phyloP scores from a whole-genome alignment of 1,284 basidiomycete genomes.

The Trichosporon ovoides region DNA sequence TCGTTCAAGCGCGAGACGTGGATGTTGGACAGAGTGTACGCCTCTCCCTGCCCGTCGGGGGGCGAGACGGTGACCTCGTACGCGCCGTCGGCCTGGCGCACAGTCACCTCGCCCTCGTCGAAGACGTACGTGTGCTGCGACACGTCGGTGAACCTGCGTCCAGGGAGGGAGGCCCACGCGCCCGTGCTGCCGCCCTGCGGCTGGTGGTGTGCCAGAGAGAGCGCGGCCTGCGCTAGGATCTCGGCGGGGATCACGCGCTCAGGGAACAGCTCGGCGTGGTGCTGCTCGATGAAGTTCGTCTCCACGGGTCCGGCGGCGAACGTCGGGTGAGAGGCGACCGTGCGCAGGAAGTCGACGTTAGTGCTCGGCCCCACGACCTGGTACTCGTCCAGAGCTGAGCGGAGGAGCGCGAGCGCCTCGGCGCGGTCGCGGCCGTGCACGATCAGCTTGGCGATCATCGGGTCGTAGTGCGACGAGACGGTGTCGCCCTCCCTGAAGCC shows the following conservation, averaged over 20 bases:
- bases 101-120: conserved; percentile 27
- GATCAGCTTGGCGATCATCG: conserved; percentile 67
- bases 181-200: conserved; percentile 19
- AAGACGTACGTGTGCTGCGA: conserved; percentile 24
- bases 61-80: conserved; percentile 22
- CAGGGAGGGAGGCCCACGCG: conserved; percentile 61
- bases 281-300: conserved; percentile 76
- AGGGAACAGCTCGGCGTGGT: conserved; percentile 70
- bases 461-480: conserved; percentile 89
- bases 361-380: conserved; percentile 85
- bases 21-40: conserved; percentile 11
- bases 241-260: conserved; percentile 57
- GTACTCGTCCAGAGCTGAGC: conserved; percentile 77
- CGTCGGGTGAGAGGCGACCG: conserved; percentile 66
- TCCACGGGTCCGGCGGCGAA: conserved; percentile 81
- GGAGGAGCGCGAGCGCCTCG: conserved; percentile 73
- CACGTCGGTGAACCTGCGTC: conserved; percentile 63
- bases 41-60: conserved; percentile 4
- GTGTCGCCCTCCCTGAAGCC: conserved; percentile 80
- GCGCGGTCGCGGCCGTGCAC: conserved; percentile 81
- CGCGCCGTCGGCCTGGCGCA: conserved; percentile 18
- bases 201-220: conserved; percentile 68
- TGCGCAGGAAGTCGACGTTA: conserved; percentile 84
- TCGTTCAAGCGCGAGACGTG: conserved; percentile 14
- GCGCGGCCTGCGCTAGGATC: conserved; percentile 68